A percentile compares a stretch with the other conserved stretches of the same genome.
Evolutionary conservation across 106 monocot genomes (phyloP).

Genomic region (Dendrobium catenatum): DNA sequence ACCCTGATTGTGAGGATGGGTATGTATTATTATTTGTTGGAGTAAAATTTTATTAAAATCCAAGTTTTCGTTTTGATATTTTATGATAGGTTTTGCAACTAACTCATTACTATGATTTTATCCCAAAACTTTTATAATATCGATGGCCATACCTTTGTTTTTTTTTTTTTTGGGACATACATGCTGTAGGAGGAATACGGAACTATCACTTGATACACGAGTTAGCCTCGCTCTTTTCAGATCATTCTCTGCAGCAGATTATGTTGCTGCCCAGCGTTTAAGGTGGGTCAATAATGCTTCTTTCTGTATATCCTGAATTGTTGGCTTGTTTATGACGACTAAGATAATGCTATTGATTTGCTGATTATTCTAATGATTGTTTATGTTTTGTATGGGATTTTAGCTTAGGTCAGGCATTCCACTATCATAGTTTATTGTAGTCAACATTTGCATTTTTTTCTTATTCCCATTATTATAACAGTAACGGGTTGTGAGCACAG

Average conservation of each 20-base stretch:
- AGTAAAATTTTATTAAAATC: slow-evolving; percentile 6
- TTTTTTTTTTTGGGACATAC: background rate
- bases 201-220: slow-evolving; percentile 73
- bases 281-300: slow-evolving; percentile 33
- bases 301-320: background rate
- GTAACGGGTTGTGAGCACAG: too few relatives aligned
- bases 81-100: background rate
- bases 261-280: slow-evolving; percentile 86
- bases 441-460: too few relatives aligned
- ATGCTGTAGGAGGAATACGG: slow-evolving; percentile 39
- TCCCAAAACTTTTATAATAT: background rate
- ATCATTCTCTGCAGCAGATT: slow-evolving; percentile 70
- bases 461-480: too few relatives aligned
- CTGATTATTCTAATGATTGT: background rate
- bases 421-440: too few relatives aligned
- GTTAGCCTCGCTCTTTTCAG: slow-evolving; percentile 66
- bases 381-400: background rate
- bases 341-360: background rate
- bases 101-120: background rate
- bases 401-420: too few relatives aligned
- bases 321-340: background rate
- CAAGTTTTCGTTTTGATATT: background rate
- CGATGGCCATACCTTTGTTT: background rate
- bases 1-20: slow-evolving; percentile 69
- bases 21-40: slow-evolving; percentile 16